Evolutionary conservation across 2,329 filamentous ascomycete species (phyloP).

Genomic region (Pseudopithomyces maydicus): DNA sequence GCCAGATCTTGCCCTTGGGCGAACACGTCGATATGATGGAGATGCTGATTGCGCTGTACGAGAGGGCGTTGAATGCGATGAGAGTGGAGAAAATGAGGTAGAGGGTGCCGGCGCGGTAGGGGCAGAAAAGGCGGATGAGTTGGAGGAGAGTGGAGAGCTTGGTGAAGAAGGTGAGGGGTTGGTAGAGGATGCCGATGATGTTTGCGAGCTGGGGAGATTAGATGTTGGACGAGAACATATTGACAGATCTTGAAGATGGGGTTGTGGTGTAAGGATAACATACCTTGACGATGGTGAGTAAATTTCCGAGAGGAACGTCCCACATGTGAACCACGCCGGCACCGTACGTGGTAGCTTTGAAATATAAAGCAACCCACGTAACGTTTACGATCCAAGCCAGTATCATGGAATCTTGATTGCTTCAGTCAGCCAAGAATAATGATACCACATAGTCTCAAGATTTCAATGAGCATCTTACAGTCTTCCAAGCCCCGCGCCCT

Average conservation of each 20-base stretch:
- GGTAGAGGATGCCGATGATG: neutral
- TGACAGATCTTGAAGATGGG: too few relatives aligned
- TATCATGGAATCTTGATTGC: too few relatives aligned
- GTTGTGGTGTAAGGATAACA: neutral
- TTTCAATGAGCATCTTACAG: too few relatives aligned
- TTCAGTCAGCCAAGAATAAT: too few relatives aligned
- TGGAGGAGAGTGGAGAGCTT: neutral
- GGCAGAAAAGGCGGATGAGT: neutral
- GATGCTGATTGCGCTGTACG: neutral
- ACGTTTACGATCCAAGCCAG: too few relatives aligned
- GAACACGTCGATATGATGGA: neutral
- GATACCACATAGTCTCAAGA: too few relatives aligned
- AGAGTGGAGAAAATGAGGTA: neutral
- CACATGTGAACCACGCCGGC: too few relatives aligned
- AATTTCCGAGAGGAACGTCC: too few relatives aligned
- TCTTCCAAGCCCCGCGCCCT: too few relatives aligned
- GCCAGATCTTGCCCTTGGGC: neutral
- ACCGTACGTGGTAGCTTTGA: too few relatives aligned
- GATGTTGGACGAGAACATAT: too few relatives aligned
- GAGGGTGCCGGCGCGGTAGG: neutral
- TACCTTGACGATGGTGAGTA: neutral
- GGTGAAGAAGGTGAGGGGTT: neutral
- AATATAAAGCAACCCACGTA: too few relatives aligned
- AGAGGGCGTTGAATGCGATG: neutral
- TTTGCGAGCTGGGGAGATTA: neutral